phyloP scores from a whole-genome alignment of 2,329 filamentous ascomycete species.

The Knoxdaviesia capensis region DNA sequence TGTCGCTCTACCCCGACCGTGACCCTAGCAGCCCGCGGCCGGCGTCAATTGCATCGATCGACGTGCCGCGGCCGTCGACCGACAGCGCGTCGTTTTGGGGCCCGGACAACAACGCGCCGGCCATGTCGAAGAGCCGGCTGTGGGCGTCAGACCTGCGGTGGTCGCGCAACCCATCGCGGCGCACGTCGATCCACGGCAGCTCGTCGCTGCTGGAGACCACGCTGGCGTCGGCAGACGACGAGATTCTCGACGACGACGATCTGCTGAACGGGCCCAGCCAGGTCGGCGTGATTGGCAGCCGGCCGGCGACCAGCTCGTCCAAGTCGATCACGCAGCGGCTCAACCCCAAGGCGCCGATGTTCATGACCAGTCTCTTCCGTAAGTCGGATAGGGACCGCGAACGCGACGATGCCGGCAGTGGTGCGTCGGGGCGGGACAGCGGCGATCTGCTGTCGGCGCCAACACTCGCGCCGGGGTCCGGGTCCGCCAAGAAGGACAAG shows the following conservation, averaged over 20 bases:
- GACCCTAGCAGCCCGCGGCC: conserved; percentile 43
- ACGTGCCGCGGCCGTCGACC: conserved; percentile 58
- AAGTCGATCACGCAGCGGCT: conserved; percentile 40
- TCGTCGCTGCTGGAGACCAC: conserved; percentile 41
- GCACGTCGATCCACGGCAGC: conserved; percentile 64
- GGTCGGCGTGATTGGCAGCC: conserved; percentile 61
- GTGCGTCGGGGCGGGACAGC: conserved; percentile 12
- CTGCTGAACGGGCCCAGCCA: conserved; percentile 33
- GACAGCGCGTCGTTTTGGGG: conserved; percentile 63
- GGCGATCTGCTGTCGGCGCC: conserved; percentile 6
- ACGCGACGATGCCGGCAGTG: conserved; percentile 6
- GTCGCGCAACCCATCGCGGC: conserved; percentile 52
- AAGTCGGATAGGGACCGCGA: conserved; percentile 15
- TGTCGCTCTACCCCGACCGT: conserved; percentile 32
- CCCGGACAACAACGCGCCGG: conserved; percentile 23
- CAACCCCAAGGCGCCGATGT: conserved; percentile 78
- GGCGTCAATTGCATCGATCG: conserved; percentile 45
- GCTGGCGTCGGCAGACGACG: conserved; percentile 39
- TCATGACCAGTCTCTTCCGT: conserved; percentile 52
- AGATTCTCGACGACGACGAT: conserved; percentile 38
- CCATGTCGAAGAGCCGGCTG: conserved; percentile 32
- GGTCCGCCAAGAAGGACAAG: conserved; percentile 8
- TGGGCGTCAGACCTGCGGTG: conserved; percentile 44
- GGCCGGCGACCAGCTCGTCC: conserved; percentile 28
- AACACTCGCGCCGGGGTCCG: too few species aligned